These are phyloP conservation scores for Coniella lustricola DNA, from an alignment of 2,329 filamentous ascomycete genomes.

Conservation along the genomic window DNA sequence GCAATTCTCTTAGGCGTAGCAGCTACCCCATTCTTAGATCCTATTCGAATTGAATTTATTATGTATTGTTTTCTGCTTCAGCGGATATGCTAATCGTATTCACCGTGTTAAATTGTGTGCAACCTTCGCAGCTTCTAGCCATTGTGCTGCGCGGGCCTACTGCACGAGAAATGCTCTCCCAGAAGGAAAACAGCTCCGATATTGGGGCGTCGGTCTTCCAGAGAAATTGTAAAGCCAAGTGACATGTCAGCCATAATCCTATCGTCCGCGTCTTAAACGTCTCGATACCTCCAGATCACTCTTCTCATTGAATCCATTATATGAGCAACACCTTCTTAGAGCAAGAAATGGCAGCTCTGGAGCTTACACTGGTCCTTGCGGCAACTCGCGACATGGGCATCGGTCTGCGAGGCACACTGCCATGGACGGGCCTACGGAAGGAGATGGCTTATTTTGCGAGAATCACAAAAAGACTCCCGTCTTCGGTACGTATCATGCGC, in stretches of 20 bases:
- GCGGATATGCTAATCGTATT: too few relatives aligned
- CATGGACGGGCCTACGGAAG: constrained; percentile 80
- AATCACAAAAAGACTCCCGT: constrained; percentile 64
- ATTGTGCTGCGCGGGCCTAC: too few relatives aligned
- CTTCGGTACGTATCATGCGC: constrained; percentile 25
- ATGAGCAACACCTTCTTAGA: not conserved
- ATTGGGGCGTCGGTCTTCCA: too few relatives aligned
- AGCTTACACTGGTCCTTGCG: constrained; percentile 89
- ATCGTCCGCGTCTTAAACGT: too few relatives aligned
- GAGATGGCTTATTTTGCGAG: constrained; percentile 96
- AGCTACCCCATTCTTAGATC: not conserved
- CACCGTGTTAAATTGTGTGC: too few relatives aligned
- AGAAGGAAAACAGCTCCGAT: too few relatives aligned
- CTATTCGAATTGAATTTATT: not conserved
- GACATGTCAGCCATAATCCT: too few relatives aligned
- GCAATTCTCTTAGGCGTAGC: too few relatives aligned
- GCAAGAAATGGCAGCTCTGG: constrained; percentile 29
- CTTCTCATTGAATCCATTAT: not conserved
- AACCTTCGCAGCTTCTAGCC: too few relatives aligned
- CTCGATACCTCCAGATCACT: not conserved
- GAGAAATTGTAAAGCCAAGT: too few relatives aligned
- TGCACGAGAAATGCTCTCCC: too few relatives aligned
- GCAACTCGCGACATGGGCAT: constrained; percentile 89
- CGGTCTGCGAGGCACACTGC: constrained; percentile 68
- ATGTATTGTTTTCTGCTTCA: too few relatives aligned